Conservation (phyloP, 768 basidiomycete genomes). For the Vararia minispora region DNA sequence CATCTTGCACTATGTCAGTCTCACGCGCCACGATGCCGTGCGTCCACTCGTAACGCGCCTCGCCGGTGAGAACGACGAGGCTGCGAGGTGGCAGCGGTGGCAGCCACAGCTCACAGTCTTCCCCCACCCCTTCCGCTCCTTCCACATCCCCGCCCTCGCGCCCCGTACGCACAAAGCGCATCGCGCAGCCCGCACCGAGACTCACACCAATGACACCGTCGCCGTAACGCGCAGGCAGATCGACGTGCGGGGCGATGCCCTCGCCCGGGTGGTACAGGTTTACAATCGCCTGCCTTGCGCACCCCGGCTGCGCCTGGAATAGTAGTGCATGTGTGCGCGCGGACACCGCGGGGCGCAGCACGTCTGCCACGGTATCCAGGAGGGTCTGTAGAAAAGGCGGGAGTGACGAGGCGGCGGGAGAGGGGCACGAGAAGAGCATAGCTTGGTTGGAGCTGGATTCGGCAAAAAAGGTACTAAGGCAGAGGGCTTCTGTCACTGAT, state of each 20-base stretch:
- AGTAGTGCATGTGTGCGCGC: constrained; percentile 39
- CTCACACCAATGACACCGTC: constrained; percentile 89
- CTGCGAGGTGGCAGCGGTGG: constrained; percentile 70
- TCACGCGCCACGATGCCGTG: constrained; percentile 70
- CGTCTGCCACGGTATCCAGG: constrained; percentile 34
- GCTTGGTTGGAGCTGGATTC: constrained; percentile 54
- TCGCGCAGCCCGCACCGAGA: constrained; percentile 67
- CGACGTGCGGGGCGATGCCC: constrained; percentile 84
- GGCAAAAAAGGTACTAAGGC: constrained; percentile 46
- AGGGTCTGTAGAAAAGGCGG: constrained; percentile 46
- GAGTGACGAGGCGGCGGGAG: constrained; percentile 25
- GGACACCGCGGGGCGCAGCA: constrained; percentile 43
- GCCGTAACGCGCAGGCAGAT: constrained; percentile 72
- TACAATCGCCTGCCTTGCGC: constrained; percentile 76
- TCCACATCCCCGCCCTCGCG: constrained; percentile 1
- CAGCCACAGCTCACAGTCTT: constrained; percentile 27
- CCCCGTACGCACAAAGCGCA: constrained; percentile 43
- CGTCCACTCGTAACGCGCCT: constrained; percentile 78
- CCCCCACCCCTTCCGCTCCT: constrained; percentile 2
- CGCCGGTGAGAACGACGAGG: constrained; percentile 65
- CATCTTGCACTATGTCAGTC: constrained; percentile 46
- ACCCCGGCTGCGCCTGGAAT: constrained; percentile 38
- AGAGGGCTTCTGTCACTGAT: constrained; percentile 35
- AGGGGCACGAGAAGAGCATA: constrained; percentile 69
- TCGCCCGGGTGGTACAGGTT: constrained; percentile 86